Evolutionary conservation across 23 red algal genomes (phyloP), one percentile per base, ranked within the genome.

Genomic region (Cyanidioschyzon merolae): DNA sequence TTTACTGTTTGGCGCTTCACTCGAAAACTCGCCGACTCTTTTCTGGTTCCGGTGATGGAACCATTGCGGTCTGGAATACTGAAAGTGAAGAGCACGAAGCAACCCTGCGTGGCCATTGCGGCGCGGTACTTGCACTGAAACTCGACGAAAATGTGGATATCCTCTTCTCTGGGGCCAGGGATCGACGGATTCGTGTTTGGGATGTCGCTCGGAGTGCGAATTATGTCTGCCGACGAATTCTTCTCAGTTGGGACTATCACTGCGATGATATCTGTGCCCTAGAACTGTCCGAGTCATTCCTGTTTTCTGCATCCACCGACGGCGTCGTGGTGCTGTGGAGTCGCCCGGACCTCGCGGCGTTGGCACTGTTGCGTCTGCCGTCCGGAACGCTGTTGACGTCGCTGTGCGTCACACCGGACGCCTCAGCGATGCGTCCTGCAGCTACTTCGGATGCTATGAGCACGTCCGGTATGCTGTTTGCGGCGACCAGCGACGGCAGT

Each of bases 241-340:
- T 93, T 1, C 54, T 77, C 29, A 78, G n/a, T 35, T 25, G 63
- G n/a, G 63, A 25, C 12, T 71, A 77, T 36, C 89, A 92, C 67
- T 57, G 37, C 27, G 79, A 77, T 75, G 89, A 92, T 54, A 71
- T 92, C 51, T 76, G 83, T 2, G 79, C 80, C 77, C 58, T 87
- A 24, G 59, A 36, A 45, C 36, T 80, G 39, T 59, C 54, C 24
- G 37, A 41, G 37, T 39, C 79, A 31, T 51, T 74, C 57, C 80
- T 93, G 27, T 74, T 93, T 40, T 88, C 90, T n/a, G 90, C 84
- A 18, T 86, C 83, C 30, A 79, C 83, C 29, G 82, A 92, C 74
- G 89, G 89, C 38, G 40, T 78, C n/a, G 30, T 71, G 3, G 7
- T 71, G 12, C 12, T 71, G 12, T 71, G 63, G 63, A 25, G 29